Base-by-base conservation (phyloP, 75 land plant species). In the Adiantum capillusveneris region DNA sequence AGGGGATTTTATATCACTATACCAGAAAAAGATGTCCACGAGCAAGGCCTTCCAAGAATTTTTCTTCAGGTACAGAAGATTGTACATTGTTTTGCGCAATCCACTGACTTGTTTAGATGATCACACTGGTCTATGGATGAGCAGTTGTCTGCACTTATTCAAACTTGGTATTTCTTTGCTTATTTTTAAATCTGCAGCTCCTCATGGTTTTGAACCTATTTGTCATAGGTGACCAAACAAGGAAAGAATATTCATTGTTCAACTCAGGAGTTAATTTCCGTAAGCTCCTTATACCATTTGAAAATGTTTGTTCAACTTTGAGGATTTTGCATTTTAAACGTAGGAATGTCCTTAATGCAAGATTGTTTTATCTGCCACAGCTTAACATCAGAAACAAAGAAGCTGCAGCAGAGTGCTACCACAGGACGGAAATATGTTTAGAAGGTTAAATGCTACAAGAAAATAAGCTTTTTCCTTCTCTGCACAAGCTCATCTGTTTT, bases 51-150 rank as follows among this genome's bases (percentile, higher is more conserved):
- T 49, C 99, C 96, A 31, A 73, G 63, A 68, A 61, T 72, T 41
- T 95, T 95, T 73, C 80, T 84, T 68, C 96, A 95, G 99, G 99
- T 94, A 56, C 3, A 14, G n/a, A n/a, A n/a, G n/a, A n/a, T n/a
- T n/a, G n/a, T n/a, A n/a, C n/a, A n/a, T n/a, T n/a, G n/a, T n/a
- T n/a, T n/a, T n/a, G n/a, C n/a, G n/a, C n/a, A n/a, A n/a, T n/a
- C n/a, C n/a, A n/a, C n/a, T n/a, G n/a, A n/a, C n/a, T n/a, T n/a
- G n/a, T n/a, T n/a, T n/a, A n/a, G n/a, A n/a, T n/a, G n/a, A n/a
- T n/a, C n/a, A n/a, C n/a, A n/a, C n/a, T n/a, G n/a, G n/a, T n/a
- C n/a, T n/a, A n/a, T n/a, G n/a, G n/a, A n/a, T n/a, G n/a, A n/a
- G n/a, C n/a, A n/a, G n/a, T n/a, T n/a, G n/a, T n/a, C n/a, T n/a